Base-by-base conservation (phyloP, 805 yeast genomes). In the Starmerella stigmatis region DNA sequence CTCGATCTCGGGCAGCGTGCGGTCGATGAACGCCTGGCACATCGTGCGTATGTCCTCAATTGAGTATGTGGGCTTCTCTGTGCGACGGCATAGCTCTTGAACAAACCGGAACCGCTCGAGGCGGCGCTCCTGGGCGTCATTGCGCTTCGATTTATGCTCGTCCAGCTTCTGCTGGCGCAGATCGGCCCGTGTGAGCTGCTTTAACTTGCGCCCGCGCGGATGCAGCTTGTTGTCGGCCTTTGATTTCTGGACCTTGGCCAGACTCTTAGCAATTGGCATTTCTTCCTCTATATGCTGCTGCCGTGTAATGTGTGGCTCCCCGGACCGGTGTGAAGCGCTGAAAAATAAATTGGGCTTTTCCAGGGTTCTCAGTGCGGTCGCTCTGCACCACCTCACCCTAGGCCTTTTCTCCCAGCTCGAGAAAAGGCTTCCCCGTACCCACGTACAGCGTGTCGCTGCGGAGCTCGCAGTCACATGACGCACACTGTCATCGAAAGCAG, bases 171-270 rank as follows among this genome's bases (percentile, higher is more conserved):
- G 71, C 51, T 88, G 94, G 62, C 98, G 74, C 36, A 86, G 65
- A 2, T 94, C 76, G n/a, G 96, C 96, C 51, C 92, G 70, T 45
- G 79, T 79, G 42, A 89, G 66, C 60, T 81, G 85, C 63, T 81
- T 81, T 62, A 86, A 81, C 63, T 86, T 89, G 44, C 96, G 74
- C 9, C 96, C 95, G 58, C 79, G 81, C 19, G 94, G 92, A 60
- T 89, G 97, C 54, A 30, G 74, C 68, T 35, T 44, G 73, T 75
- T 32, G 73, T 75, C 48, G 75, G 45, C 78, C 64, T 53, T 72
- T 69, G 33, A 34, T 40, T 79, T 79, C 52, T 74, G 70, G 28
- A 84, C 81, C 56, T 82, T 83, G 19, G 69, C 62, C 43, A 84
- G 67, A 49, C 76, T 76, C 57, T 81, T 83, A 15, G 76, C 80